These are phyloP conservation scores for Talaromyces amestolkiae DNA, from an alignment of 2,329 filamentous ascomycete genomes.

Conservation along the genomic window DNA sequence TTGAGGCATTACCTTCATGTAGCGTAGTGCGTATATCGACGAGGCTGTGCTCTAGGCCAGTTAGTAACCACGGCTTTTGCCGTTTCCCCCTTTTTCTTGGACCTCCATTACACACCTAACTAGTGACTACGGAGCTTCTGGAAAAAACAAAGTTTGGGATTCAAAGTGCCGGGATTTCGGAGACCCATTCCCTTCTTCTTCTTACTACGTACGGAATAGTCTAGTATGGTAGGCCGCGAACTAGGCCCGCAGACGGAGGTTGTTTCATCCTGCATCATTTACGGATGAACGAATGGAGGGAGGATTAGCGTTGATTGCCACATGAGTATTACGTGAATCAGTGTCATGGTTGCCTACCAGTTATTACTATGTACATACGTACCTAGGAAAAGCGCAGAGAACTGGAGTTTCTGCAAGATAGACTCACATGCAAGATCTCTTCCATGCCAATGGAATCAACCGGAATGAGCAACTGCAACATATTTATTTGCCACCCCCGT, in stretches of 20 bases:
- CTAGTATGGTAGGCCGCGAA: background rate
- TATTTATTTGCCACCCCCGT: slow-evolving; percentile 3
- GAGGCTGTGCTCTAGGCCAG: slow-evolving; percentile 3
- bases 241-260: slow-evolving; percentile 1
- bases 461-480: background rate
- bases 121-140: slow-evolving; percentile 2
- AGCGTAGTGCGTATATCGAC: background rate
- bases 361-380: background rate
- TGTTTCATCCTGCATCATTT: slow-evolving; percentile 7
- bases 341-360: background rate
- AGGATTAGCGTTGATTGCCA: slow-evolving; percentile 4
- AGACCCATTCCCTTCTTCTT: background rate
- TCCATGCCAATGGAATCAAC: background rate
- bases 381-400: background rate
- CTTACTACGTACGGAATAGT: background rate
- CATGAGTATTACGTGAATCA: background rate
- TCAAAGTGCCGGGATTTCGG: slow-evolving; percentile 3
- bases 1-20: background rate
- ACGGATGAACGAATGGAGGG: background rate
- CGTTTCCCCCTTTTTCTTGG: slow-evolving; percentile 3
- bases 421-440: slow-evolving; percentile 17
- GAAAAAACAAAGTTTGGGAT: slow-evolving; percentile 8
- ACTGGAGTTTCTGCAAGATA: slow-evolving; percentile 6
- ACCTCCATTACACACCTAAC: background rate
- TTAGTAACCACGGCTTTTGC: background rate